These are phyloP conservation scores for Xanthoceras sorbifolium DNA, from an alignment of 345 rosid genomes.

Conservation along the genomic window DNA sequence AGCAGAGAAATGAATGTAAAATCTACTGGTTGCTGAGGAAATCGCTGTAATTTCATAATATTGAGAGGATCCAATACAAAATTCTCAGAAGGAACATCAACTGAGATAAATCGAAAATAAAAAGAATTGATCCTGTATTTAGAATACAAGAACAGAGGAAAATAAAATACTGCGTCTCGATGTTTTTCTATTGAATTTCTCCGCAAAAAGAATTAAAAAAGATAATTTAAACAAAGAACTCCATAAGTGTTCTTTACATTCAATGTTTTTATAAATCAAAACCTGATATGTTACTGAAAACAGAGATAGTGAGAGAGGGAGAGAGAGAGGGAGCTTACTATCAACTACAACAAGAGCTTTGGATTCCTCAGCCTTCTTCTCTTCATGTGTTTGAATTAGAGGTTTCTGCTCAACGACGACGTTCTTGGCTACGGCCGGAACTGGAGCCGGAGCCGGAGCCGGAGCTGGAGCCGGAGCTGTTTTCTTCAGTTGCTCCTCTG, in stretches of 20 bases:
- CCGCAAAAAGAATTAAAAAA: background rate
- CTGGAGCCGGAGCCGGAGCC: constrained; percentile 30
- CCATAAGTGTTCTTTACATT: background rate
- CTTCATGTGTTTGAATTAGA: constrained; percentile 23
- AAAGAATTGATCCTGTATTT: too few relatives aligned
- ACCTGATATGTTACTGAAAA: background rate
- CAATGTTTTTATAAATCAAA: background rate
- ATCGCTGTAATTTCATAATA: background rate
- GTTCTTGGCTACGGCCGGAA: constrained; percentile 34
- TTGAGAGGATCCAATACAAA: background rate
- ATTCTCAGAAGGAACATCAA: background rate
- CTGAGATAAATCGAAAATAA: too few relatives aligned
- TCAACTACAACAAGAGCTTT: constrained; percentile 61
- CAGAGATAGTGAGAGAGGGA: constrained; percentile 16
- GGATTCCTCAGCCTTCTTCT: constrained; percentile 43
- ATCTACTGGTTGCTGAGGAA: background rate
- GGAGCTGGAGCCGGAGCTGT: constrained; percentile 32
- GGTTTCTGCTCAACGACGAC: constrained; percentile 40
- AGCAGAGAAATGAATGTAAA: background rate
- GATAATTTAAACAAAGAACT: background rate
- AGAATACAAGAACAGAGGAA: background rate
- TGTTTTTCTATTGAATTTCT: background rate
- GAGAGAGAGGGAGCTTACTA: too few relatives aligned
- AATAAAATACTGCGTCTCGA: background rate
- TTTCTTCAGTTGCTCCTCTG: constrained; percentile 49